Base-by-base conservation (phyloP, 805 yeast species). In the Pichia exigua region DNA sequence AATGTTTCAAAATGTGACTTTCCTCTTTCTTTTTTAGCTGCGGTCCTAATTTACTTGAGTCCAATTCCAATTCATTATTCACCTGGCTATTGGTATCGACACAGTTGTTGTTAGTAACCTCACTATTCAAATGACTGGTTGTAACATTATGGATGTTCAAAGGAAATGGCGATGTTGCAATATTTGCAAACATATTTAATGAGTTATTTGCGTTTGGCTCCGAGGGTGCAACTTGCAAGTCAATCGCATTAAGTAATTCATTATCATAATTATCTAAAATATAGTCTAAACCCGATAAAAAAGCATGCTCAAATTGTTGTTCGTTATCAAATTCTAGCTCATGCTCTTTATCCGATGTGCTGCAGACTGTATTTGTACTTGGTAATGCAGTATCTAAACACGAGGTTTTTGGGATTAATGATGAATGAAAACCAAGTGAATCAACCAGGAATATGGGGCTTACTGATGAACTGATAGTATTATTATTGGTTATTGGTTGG, bases 1-100 rank as follows among this genome's bases (percentile, higher is more conserved):
- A 79, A 61, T 79, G 83, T 54, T 73, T 74, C 52, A 79, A 58
- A 72, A 79, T 75, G 69, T 71, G 73, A 51, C 76, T 77, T 55
- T 79, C 84, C 52, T 79, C 82, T 26, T 46, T 49, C n/a, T 49
- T 48, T 26, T 52, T 48, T 13, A 52, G 21, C 27, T 45, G 47
- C 2, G 55, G 52, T 9, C 39, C 55, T 10, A 71, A 61, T 44
- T 45, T 30, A 24, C 40, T 21, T 2, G 49, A 72, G 70, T 8
- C 76, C 45, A 40, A 49, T 28, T 38, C 46, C n/a, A 47, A 35
- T 26, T 47, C 47, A 42, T 47, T 15, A 26, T 26, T 42, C 18
- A 2, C n/a, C 17, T 12, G 42, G 13, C 27, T 20, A n/a, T 40
- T 24, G 26, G 21, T 39, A 26, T 11, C n/a, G 7, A 5, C 40